These are phyloP conservation scores for Leishmania mexicana DNA, from an alignment of 208 protist species.

Conservation along the genomic window DNA sequence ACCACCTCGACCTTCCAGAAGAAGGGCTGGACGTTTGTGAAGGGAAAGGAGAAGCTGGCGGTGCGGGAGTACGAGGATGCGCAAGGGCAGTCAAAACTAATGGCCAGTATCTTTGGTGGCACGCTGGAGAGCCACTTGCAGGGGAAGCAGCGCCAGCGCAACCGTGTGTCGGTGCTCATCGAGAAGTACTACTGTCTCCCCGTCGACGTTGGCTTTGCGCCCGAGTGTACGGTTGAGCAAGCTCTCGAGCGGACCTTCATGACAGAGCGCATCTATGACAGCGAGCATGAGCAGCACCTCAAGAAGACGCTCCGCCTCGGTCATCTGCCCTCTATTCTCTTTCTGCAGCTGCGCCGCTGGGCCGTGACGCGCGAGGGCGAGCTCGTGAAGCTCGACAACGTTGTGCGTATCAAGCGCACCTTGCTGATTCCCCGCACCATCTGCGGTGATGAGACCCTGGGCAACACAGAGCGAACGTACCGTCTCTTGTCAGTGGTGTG, in stretches of 20 bases:
- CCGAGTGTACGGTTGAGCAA: slow-evolving; percentile 70
- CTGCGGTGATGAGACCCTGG: slow-evolving; percentile 50
- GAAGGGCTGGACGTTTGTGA: slow-evolving; percentile 76
- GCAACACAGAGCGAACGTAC: slow-evolving; percentile 58
- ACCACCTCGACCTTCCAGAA: not conserved
- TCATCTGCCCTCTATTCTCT: slow-evolving; percentile 59
- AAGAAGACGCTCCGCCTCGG: slow-evolving; percentile 65
- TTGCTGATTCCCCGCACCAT: slow-evolving; percentile 61
- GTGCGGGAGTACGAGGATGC: slow-evolving; percentile 52
- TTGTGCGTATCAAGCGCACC: slow-evolving; percentile 49
- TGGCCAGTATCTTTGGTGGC: slow-evolving; percentile 67
- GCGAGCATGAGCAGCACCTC: slow-evolving; percentile 50
- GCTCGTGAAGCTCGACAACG: slow-evolving; percentile 85
- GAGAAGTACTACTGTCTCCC: slow-evolving; percentile 70
- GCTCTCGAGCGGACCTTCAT: slow-evolving; percentile 65
- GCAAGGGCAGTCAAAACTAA: slow-evolving; percentile 53
- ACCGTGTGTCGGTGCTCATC: slow-evolving; percentile 65
- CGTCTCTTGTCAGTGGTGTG: slow-evolving; percentile 65
- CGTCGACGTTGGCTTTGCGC: slow-evolving; percentile 65
- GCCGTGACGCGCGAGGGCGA: slow-evolving; percentile 83
- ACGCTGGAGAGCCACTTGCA: slow-evolving; percentile 73
- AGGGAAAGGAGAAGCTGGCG: slow-evolving; percentile 54
- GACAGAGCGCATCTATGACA: slow-evolving; percentile 67
- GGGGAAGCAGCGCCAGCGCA: slow-evolving; percentile 52
- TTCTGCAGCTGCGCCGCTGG: slow-evolving; percentile 82